Evolutionary conservation across 1,284 basidiomycete genomes (phyloP).

Genomic region (Irpex rosettiformis): DNA sequence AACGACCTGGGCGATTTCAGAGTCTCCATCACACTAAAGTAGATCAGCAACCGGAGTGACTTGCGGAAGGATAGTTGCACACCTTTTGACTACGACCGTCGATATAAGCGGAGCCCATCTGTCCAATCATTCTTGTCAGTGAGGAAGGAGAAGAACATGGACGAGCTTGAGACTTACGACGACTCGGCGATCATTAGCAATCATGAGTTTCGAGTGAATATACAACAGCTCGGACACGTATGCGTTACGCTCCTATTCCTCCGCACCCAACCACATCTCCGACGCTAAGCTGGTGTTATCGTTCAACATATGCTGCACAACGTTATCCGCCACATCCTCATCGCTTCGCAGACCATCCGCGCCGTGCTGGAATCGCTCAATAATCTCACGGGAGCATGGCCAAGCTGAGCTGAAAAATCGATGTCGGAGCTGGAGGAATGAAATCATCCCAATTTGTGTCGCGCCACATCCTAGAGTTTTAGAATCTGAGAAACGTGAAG

Average conservation of each 20-base stretch:
- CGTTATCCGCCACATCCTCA: conserved; percentile 64
- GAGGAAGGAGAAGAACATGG: too few relatives aligned
- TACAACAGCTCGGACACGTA: conserved; percentile 80
- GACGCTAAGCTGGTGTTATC: conserved; percentile 58
- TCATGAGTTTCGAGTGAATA: conserved; percentile 86
- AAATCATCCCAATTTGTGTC: too few relatives aligned
- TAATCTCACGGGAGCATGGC: conserved; percentile 55
- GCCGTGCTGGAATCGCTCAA: conserved; percentile 65
- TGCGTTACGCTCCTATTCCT: conserved; percentile 79
- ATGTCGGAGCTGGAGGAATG: too few relatives aligned
- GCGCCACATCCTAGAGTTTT: too few relatives aligned
- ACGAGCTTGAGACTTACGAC: conserved; percentile 74
- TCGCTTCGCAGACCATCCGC: conserved; percentile 53
- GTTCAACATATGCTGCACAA: conserved; percentile 74
- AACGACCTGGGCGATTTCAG: conserved; percentile 88
- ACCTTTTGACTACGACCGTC: conserved; percentile 84
- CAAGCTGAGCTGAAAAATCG: too few relatives aligned
- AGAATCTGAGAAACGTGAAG: too few relatives aligned
- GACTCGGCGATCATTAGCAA: conserved; percentile 86
- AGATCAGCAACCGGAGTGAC: conserved; percentile 2
- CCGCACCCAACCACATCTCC: conserved; percentile 80
- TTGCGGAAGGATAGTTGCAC: conserved; percentile 1
- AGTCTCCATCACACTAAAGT: conserved; percentile 80
- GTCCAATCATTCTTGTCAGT: too few relatives aligned
- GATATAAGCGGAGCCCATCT: conserved; percentile 89